Percentiles rank a stretch among this genome's conserved stretches.
These are phyloP conservation scores for Aureobasidium vineae DNA, from an alignment of 2,329 filamentous ascomycete species.

Conservation along the genomic window DNA sequence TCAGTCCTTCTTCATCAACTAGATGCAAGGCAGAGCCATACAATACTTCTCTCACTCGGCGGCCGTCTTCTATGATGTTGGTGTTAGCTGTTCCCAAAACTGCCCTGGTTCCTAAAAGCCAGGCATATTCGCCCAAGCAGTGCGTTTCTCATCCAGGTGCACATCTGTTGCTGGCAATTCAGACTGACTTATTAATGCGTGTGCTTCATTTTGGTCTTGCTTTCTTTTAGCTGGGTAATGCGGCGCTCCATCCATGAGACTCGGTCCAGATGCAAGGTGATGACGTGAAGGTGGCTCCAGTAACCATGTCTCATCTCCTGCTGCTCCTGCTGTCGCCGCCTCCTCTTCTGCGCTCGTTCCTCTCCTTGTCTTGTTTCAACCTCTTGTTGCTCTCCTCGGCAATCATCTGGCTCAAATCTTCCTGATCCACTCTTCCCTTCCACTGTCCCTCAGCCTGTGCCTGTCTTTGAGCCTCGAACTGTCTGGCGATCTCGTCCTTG, in stretches of 20 bases:
- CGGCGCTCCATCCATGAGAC: not conserved
- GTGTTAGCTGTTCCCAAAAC: not conserved
- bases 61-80: no score
- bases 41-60: not conserved
- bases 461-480: conserved; percentile 71
- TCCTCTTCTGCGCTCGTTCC: conserved; percentile 59
- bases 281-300: conserved; percentile 6
- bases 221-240: conserved; percentile 16
- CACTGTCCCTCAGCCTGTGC: conserved; percentile 60
- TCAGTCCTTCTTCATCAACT: no score
- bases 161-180: conserved; percentile 14
- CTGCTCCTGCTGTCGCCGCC: conserved; percentile 32
- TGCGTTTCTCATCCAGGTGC: conserved; percentile 8
- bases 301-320: conserved; percentile 16
- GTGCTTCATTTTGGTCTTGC: conserved; percentile 7
- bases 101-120: not conserved
- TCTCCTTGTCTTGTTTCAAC: conserved; percentile 82
- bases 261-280: conserved; percentile 1
- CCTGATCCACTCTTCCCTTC: conserved; percentile 74
- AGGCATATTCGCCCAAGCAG: not conserved
- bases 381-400: conserved; percentile 88
- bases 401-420: conserved; percentile 95
- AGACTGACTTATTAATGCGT: conserved; percentile 1
- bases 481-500: conserved; percentile 76
- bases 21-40: not conserved